A percentile compares a stretch with the other conserved stretches of the same genome.
Evolutionary conservation across 1,284 basidiomycete genomes (phyloP).

Genomic region (Cystobasidiaceae sp.): DNA sequence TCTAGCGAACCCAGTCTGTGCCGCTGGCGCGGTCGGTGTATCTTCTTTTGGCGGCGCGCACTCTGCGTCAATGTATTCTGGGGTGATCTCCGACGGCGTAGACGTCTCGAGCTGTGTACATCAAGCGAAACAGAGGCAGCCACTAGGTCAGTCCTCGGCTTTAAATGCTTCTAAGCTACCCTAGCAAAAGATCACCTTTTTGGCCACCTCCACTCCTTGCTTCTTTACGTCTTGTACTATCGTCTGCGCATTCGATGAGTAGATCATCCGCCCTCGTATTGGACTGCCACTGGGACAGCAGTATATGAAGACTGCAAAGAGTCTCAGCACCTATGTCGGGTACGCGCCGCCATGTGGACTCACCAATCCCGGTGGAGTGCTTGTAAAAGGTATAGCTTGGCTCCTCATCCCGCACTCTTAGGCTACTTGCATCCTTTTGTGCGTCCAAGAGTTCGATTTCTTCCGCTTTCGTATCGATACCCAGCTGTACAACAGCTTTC

Average conservation of each 20-base stretch:
- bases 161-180: neutral
- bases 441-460: constrained; percentile 3
- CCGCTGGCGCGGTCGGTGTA: neutral
- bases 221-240: constrained; percentile 19
- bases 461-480: constrained; percentile 17
- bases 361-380: constrained; percentile 15
- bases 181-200: neutral
- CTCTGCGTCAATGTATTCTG: constrained; percentile 5
- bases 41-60: neutral
- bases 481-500: constrained; percentile 25
- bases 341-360: neutral
- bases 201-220: constrained; percentile 8
- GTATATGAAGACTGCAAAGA: constrained; percentile 25
- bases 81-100: constrained; percentile 19
- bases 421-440: neutral
- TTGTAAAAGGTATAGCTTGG: constrained; percentile 23
- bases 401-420: neutral
- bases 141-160: too few species aligned
- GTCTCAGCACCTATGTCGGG: neutral
- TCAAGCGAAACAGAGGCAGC: too few species aligned
- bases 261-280: constrained; percentile 5
- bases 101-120: constrained; percentile 17
- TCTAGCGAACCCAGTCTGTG: constrained; percentile 17
- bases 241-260: constrained; percentile 12
- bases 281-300: constrained; percentile 20